Evolutionary conservation across 192 early-diverging fungal genomes (phyloP), one percentile per base, ranked within the genome.

Genomic region (Mortierella claussenii): DNA sequence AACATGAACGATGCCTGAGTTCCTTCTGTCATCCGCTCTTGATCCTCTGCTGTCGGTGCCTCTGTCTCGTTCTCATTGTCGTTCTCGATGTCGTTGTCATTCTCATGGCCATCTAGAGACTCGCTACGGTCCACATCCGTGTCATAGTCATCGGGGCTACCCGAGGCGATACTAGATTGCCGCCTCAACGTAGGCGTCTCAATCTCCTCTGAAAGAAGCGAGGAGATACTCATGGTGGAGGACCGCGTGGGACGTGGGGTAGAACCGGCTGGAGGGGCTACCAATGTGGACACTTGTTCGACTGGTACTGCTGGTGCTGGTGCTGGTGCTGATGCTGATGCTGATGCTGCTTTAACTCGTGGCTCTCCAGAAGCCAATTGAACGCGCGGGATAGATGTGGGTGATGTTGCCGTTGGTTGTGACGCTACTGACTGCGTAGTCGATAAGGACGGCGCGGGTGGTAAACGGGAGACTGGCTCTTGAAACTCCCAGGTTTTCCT

Each of bases 221-320:
- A 53, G 15, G 50, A 53, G 10, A 53, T 53, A 30, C 50, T 53
- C 50, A 53, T 53, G 15, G 27, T 18, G 1, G 50, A 53, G 50
- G 50, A 53, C 18, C 50, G 2, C 18, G 30, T 40, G 7, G 0
- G 56, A 28, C 5, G 34, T 11, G 6, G 54, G 34, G 37, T 7
- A 10, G 37, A 13, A 40, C 37, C 13, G 37, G 37, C 37, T 40
- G n/a, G n/a, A n/a, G n/a, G n/a, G 67, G n/a, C n/a, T n/a, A n/a
- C n/a, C n/a, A n/a, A n/a, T 42, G 40, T 42, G 40, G 17, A 42
- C 9, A 42, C 40, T 8, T 42, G 37, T 13, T 40, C 37, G 37
- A 40, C 37, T 48, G 11, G n/a, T 8, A 23, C 6, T 23, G 20
- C 20, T 8, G 20, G 13, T 15, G 20, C 46, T 48, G 46, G 21